Percentiles rank a stretch among this genome's conserved stretches.
Conservation (phyloP, 2,329 filamentous ascomycete genomes). For the Colletotrichum limetticola region DNA sequence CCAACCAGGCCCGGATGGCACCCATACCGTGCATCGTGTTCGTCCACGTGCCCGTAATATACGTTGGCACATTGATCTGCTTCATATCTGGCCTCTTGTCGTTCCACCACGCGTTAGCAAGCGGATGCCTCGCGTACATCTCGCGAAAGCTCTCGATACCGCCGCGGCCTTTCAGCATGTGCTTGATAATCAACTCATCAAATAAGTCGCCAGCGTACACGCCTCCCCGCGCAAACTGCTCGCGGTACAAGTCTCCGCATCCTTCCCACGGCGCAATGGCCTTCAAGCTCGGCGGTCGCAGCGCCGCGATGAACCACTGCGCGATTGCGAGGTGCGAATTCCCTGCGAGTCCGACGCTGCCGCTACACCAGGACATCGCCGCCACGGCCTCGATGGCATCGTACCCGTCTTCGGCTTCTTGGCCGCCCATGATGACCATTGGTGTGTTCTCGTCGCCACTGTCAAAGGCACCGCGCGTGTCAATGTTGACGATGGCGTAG, state of each 20-base stretch:
- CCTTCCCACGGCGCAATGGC: constrained; percentile 54
- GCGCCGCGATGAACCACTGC: constrained; percentile 39
- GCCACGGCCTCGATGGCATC: constrained; percentile 41
- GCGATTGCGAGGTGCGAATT: constrained; percentile 42
- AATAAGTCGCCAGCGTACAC: constrained; percentile 37
- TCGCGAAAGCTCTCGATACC: constrained; percentile 38
- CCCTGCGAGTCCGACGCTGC: constrained; percentile 41
- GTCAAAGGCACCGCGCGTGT: constrained; percentile 41
- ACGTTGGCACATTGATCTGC: constrained; percentile 38
- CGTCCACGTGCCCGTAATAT: constrained; percentile 33
- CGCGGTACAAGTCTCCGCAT: constrained; percentile 39
- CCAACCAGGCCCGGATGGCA: constrained; percentile 43
- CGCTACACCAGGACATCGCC: constrained; percentile 39
- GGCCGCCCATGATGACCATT: constrained; percentile 38
- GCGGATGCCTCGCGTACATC: constrained; percentile 38
- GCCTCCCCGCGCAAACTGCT: constrained; percentile 40
- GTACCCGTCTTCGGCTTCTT: constrained; percentile 39
- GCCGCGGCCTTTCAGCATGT: constrained; percentile 37
- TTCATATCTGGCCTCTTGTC: constrained; percentile 39
- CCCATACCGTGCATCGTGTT: constrained; percentile 37
- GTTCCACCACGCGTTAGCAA: constrained; percentile 40
- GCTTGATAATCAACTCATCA: constrained; percentile 32
- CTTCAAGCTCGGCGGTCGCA: constrained; percentile 33
- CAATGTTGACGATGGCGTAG: constrained; percentile 44
- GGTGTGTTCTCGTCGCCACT: constrained; percentile 38